Evolutionary conservation across 2,329 filamentous ascomycete genomes (phyloP).

Genomic region (Cladosporium sphaerospermum): DNA sequence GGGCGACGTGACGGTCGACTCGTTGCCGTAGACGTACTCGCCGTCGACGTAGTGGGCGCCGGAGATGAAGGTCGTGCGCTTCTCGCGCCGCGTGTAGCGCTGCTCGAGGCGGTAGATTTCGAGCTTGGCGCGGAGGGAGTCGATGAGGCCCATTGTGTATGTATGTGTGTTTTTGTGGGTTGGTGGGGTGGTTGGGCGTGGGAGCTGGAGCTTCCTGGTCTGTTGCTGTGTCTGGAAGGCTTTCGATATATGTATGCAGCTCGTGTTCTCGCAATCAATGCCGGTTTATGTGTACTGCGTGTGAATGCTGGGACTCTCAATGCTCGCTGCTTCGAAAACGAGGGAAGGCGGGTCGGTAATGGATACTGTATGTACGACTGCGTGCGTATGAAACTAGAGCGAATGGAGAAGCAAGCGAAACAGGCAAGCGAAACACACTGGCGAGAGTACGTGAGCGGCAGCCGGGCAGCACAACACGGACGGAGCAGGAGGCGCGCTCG

Average conservation of each 20-base stretch:
- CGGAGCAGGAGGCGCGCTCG: no score
- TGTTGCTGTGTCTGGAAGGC: no score
- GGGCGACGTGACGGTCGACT: constrained; percentile 6
- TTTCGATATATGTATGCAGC: no score
- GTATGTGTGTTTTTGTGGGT: not conserved
- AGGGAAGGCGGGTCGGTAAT: not conserved
- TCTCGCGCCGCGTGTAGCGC: constrained; percentile 85
- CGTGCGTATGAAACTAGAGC: not conserved
- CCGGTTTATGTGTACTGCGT: no score
- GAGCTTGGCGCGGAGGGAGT: constrained; percentile 71
- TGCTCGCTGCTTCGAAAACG: not conserved
- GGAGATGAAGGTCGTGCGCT: constrained; percentile 82
- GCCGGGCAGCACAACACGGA: not conserved
- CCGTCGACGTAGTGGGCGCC: constrained; percentile 91
- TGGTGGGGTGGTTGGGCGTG: not conserved
- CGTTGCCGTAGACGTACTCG: constrained; percentile 70
- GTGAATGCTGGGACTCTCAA: no score
- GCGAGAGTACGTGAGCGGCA: not conserved
- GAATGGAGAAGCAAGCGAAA: not conserved
- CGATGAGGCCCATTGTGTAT: constrained; percentile 57
- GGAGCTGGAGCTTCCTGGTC: no score
- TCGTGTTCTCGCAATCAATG: no score
- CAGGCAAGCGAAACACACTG: not conserved
- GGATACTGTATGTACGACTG: no score
- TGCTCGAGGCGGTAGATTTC: constrained; percentile 94